phyloP scores from a whole-genome alignment of 768 basidiomycete genomes.

The Kwoniella sp. region DNA sequence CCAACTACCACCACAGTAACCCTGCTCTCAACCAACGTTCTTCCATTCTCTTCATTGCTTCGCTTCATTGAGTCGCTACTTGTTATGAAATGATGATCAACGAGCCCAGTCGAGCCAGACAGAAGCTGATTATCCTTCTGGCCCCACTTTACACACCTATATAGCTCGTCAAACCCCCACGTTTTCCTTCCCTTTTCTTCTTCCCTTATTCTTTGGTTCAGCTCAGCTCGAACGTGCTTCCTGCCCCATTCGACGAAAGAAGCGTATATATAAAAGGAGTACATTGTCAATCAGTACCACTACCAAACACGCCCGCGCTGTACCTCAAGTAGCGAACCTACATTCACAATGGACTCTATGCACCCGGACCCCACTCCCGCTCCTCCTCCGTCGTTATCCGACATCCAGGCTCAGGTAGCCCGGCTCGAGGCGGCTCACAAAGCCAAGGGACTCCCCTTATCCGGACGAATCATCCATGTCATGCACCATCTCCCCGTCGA shows the following conservation, averaged over 20 bases:
- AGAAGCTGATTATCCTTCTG: background rate
- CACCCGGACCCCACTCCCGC: constrained; percentile 53
- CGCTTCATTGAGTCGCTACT: background rate
- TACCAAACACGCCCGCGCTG: no score
- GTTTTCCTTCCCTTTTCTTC: background rate
- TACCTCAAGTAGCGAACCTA: no score
- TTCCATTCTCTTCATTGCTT: background rate
- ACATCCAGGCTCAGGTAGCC: constrained; percentile 72
- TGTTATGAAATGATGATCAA: no score
- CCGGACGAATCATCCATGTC: constrained; percentile 87
- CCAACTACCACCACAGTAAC: no score
- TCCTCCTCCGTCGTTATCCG: constrained; percentile 58
- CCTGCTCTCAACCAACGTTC: background rate
- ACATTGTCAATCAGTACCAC: no score
- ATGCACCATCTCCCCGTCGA: constrained; percentile 84
- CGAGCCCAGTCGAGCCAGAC: no score
- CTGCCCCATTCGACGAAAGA: background rate
- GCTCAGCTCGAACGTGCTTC: background rate
- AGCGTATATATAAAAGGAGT: no score
- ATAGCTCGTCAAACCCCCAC: background rate
- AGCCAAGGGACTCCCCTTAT: constrained; percentile 70
- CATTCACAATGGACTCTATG: constrained; percentile 50
- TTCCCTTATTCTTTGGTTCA: background rate
- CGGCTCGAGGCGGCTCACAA: constrained; percentile 72
- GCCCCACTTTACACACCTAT: background rate